Conservation (phyloP, 2,329 filamentous ascomycete species). For the Penicillium griseofulvum region DNA sequence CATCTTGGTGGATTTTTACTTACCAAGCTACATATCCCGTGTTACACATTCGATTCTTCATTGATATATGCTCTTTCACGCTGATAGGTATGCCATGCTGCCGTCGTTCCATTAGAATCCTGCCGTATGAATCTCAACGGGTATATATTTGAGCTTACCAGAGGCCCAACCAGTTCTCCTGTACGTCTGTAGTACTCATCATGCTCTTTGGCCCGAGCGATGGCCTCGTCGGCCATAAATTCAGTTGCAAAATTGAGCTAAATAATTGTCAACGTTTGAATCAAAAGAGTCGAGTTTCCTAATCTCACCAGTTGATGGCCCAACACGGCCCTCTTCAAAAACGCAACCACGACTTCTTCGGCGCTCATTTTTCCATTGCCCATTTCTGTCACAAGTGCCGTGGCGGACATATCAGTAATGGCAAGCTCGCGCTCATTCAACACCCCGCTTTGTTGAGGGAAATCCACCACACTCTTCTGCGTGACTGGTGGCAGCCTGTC, state of each 20-base stretch:
- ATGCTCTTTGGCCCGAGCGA: slow-evolving; percentile 32
- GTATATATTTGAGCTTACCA: slow-evolving; percentile 26
- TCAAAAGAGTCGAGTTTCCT: not conserved
- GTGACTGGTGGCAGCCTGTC: slow-evolving; percentile 28
- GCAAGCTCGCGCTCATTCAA: slow-evolving; percentile 49
- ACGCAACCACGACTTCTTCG: slow-evolving; percentile 34
- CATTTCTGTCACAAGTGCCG: slow-evolving; percentile 29
- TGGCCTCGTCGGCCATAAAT: slow-evolving; percentile 37
- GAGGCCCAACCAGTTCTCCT: slow-evolving; percentile 49
- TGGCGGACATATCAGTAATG: slow-evolving; percentile 50
- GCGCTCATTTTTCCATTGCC: slow-evolving; percentile 27
- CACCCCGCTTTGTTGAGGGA: slow-evolving; percentile 47
- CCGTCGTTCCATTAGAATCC: not conserved
- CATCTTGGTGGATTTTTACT: not conserved
- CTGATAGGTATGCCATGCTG: slow-evolving; percentile 56
- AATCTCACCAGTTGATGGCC: slow-evolving; percentile 34
- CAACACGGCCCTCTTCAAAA: slow-evolving; percentile 34
- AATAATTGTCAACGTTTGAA: not conserved
- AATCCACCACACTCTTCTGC: slow-evolving; percentile 30
- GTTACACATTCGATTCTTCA: slow-evolving; percentile 48
- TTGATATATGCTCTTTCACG: slow-evolving; percentile 61
- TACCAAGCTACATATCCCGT: slow-evolving; percentile 39
- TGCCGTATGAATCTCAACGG: not conserved
- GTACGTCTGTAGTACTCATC: slow-evolving; percentile 32
- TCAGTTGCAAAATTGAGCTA: slow-evolving; percentile 41